A percentile compares a stretch with the other conserved stretches of the same genome.
Evolutionary conservation across 495 filamentous ascomycete genomes (phyloP).

Genomic region (Xylona heveae): DNA sequence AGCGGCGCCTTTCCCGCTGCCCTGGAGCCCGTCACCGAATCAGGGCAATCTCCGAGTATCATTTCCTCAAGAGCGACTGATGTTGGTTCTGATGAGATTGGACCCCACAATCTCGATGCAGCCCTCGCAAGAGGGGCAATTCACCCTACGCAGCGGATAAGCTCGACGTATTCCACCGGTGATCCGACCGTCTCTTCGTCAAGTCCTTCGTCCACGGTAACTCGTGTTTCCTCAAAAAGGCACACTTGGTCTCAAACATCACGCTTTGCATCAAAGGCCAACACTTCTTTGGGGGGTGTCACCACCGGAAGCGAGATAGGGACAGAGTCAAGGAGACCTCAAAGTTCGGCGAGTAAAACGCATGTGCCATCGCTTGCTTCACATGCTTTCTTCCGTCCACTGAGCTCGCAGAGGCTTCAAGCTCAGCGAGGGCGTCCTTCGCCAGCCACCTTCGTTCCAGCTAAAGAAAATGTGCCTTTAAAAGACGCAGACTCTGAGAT

Average conservation of each 20-base stretch:
- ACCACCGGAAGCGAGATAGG: constrained; percentile 11
- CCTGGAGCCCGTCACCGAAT: too few species aligned
- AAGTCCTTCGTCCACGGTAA: constrained; percentile 25
- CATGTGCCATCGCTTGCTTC: constrained; percentile 81
- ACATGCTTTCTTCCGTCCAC: constrained; percentile 82
- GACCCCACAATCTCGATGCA: too few species aligned
- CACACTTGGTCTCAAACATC: constrained; percentile 25
- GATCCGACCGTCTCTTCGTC: constrained; percentile 24
- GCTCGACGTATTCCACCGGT: too few species aligned
- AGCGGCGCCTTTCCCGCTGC: constrained; percentile 13
- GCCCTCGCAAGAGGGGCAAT: too few species aligned
- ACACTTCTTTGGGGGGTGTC: constrained; percentile 11
- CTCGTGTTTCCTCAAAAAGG: constrained; percentile 26
- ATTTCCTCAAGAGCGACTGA: constrained; percentile 80
- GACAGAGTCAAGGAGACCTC: constrained; percentile 24
- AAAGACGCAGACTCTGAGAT: constrained; percentile 20
- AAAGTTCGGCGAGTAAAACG: constrained; percentile 47
- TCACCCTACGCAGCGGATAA: too few species aligned
- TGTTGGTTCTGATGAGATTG: constrained; percentile 31
- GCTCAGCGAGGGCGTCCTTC: constrained; percentile 55
- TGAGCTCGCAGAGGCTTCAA: constrained; percentile 91
- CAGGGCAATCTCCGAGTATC: constrained; percentile 29
- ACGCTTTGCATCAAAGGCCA: constrained; percentile 13
- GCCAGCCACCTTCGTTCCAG: constrained; percentile 19
- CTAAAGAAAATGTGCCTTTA: constrained; percentile 20